Percentiles rank a stretch among this genome's conserved stretches.
Conservation (phyloP, 805 yeast genomes). For the Jamesozyma rosinii region DNA sequence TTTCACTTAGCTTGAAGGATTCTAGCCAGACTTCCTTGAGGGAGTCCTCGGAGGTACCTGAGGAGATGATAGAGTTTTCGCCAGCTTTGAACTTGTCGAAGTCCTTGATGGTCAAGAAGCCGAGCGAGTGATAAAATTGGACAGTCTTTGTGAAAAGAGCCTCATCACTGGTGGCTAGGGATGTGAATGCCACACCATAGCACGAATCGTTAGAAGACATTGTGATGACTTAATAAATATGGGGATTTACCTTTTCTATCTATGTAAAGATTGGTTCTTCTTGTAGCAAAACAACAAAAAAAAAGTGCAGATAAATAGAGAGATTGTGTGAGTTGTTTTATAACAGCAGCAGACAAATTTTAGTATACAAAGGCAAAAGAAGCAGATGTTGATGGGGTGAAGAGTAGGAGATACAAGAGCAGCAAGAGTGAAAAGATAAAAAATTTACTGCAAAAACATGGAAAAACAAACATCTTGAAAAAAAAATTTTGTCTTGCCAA, state of each 20-base stretch:
- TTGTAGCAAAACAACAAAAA: background rate
- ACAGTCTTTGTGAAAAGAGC: conserved; percentile 39
- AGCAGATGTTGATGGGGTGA: too few relatives aligned
- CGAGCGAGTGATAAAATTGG: conserved; percentile 50
- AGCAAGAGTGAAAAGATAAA: too few relatives aligned
- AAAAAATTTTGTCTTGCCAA: too few relatives aligned
- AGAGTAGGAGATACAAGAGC: too few relatives aligned
- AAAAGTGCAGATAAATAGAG: too few relatives aligned
- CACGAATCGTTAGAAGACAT: conserved; percentile 22
- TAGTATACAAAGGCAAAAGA: too few relatives aligned
- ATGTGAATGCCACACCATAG: conserved; percentile 45
- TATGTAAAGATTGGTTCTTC: background rate
- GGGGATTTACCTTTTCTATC: background rate
- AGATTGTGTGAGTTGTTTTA: too few relatives aligned
- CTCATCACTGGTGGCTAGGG: conserved; percentile 49
- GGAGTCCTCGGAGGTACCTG: conserved; percentile 59
- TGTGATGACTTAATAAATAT: background rate
- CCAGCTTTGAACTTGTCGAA: conserved; percentile 43
- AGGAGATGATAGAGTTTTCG: conserved; percentile 26
- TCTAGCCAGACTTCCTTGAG: conserved; percentile 66
- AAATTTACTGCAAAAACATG: too few relatives aligned
- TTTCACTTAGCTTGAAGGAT: conserved; percentile 53
- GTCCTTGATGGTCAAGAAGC: conserved; percentile 51
- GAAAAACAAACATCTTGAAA: too few relatives aligned
- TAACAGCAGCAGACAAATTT: too few relatives aligned